Evolutionary conservation across 305 asterid genomes (phyloP), one percentile per base, ranked within the genome.

Genomic region (Salvia sclarea): DNA sequence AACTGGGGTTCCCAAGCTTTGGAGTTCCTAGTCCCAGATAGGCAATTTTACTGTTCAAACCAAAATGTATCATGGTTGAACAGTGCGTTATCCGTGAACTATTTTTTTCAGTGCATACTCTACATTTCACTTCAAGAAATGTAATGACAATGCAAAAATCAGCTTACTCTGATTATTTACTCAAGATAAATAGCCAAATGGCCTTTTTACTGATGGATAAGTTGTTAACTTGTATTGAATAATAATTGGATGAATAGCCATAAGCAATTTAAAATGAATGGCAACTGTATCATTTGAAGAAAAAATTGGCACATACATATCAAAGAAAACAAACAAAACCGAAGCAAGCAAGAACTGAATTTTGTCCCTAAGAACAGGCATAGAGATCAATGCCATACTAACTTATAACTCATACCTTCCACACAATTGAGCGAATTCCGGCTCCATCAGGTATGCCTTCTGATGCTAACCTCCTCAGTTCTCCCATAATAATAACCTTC

Each of bases 371-470:
- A 6, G 10, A 52, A 30, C 45, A 50, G 8, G 55, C 28, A 43
- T 24, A 14, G 24, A 33, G 43, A 55, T 24, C 54, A 61, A 62
- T 20, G 63, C 28, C 53, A 49, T 33, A 18, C 20, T 4, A 69
- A 60, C 52, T 61, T 17, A 47, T 17, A 69, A 44, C 37, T 18
- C 70, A 58, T 84, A 93, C 98, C 97, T 93, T 91, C 98, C 98
- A 93, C 53, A 87, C 96, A 14, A 85, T 81, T 44, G 97, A 82
- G 20, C 97, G 98, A 72, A 88, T 83, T 52, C 97, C 96, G 78
- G 85, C 86, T 80, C 91, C 96, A 70, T 88, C 97, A 17, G 96
- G 96, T 66, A 87, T 76, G 53, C 97, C 98, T 79, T 86, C 96
- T 31, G 91, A 88, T 66, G 96, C 92, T 54, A 93, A 80, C 84